Base-by-base conservation (phyloP, 2,329 filamentous ascomycete genomes). In the Aureobasidium vineae region DNA sequence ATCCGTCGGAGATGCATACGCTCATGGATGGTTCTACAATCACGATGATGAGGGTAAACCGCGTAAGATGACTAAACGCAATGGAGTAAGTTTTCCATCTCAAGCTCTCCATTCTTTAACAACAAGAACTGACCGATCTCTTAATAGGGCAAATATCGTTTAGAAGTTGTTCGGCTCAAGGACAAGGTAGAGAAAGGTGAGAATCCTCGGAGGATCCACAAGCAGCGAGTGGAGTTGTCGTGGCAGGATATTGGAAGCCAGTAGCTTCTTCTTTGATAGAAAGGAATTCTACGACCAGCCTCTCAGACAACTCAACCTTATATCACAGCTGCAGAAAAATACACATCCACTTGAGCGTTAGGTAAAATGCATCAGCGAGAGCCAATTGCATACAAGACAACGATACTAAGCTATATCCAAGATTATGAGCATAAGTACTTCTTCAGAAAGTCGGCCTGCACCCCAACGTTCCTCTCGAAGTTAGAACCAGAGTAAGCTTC, bases 401-500 rank as follows among this genome's bases (percentile, higher is more conserved):
- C 7, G 10, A 10, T 45, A 23, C n/a, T 3, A 45, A 45, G 43
- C 43, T 21, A 45, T 2, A 23, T 23, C 1, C 2, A 45, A 5
- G n/a, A 36, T 36, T 28, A 49, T 5, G 45, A 49, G 45, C 45
- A 49, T 19, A 49, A 28, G 3, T 49, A 6, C n/a, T 15, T 49
- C 23, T 49, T 23, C 15, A 49, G 26, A 7, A 49, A 49, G 13
- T 49, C 45, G 16, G 23, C 19, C 45, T 49, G 45, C 23, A 49
- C 45, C 19, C 5, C 1, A 11, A 74, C 71, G 64, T 77, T 77
- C 38, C 70, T 69, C 65, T 76, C 76, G 57, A 75, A 71, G 64
- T 70, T 69, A 6, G 56, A 19, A 10, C 71, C 72, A 10, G 63
- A 65, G 52, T 79, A 80, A 10, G 67, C 73, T 66, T 79, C 78